Base-by-base conservation (phyloP, 805 yeast genomes). In the Barnettozyma californica region DNA sequence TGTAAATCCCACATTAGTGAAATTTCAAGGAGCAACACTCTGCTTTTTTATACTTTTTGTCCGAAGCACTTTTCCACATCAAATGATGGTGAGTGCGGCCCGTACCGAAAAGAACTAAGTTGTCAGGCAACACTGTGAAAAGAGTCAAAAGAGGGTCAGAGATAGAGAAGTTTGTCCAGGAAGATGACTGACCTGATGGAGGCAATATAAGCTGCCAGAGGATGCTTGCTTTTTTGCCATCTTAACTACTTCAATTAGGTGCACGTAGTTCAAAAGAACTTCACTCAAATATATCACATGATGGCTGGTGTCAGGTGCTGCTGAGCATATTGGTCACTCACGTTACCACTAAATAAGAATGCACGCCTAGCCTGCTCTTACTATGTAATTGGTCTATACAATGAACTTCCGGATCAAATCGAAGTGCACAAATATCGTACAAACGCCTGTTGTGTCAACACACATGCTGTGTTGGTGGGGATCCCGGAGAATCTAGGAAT, bases 71-170 rank as follows among this genome's bases (percentile, higher is more conserved):
- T 18, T 35, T 18, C 38, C 41, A 21, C 41, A 37, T 37, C 41
- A 37, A 37, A 37, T 37, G 41, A 37, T 37, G 25, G 25, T 37
- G 25, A 37, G 18, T 21, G 41, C 21, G 41, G 41, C 41, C 26
- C 41, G 9, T 37, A 37, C 41, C 41, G 13, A 11, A 35, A 35
- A 16, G 3, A 4, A 35, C 38, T 18, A 18, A 13, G 16, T 29
- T 3, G n/a, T 29, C 33, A 29, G 16, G 14, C 33, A 29, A 16
- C 14, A 16, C 38, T 35, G 20, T 7, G 5, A 35, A 35, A 35
- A 35, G 21, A 10, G 38, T 18, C 38, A 35, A 7, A 13, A 9
- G 33, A 13, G 33, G 33, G 33, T 11, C 11, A 5, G 16, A 4
- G 16, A 13, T 29, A 13, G 33, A 29, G 14, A 13, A 13, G 33